These are phyloP conservation scores for Paramarasmius palmivorus DNA, from an alignment of 1,284 basidiomycete species.

Conservation along the genomic window DNA sequence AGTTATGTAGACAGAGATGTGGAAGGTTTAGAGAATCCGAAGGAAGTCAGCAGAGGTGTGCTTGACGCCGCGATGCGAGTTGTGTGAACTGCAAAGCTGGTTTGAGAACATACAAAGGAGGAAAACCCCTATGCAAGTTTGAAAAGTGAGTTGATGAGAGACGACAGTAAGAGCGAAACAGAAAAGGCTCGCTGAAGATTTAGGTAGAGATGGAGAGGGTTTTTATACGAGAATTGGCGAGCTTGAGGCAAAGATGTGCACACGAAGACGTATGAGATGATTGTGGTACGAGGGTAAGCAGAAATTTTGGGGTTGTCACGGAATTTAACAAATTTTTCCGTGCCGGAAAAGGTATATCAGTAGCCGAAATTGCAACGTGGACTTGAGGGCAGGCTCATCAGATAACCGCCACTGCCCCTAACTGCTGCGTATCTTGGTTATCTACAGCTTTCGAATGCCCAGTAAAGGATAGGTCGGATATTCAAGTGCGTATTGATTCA, in stretches of 20 bases:
- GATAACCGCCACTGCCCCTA: too few relatives aligned
- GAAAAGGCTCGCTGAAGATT: background rate
- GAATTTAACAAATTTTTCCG: background rate
- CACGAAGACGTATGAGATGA: background rate
- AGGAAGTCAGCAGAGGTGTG: conserved; percentile 69
- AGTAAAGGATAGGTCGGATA: too few relatives aligned
- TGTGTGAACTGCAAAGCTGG: conserved; percentile 80
- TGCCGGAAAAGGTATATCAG: too few relatives aligned
- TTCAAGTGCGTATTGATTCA: too few relatives aligned
- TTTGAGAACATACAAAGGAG: conserved; percentile 83
- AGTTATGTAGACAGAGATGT: conserved; percentile 23
- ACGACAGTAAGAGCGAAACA: background rate
- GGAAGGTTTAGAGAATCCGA: conserved; percentile 42
- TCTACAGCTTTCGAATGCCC: too few relatives aligned
- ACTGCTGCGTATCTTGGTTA: too few relatives aligned
- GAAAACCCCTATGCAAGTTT: conserved; percentile 21
- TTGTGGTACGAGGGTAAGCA: background rate
- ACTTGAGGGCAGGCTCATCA: too few relatives aligned
- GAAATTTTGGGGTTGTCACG: background rate
- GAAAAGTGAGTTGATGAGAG: background rate
- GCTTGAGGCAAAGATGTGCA: too few relatives aligned
- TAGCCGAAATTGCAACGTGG: too few relatives aligned
- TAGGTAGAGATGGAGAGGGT: background rate
- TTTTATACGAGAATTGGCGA: background rate
- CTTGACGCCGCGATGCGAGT: conserved; percentile 74